Percentiles rank a stretch among this genome's conserved stretches.
Evolutionary conservation across 768 basidiomycete species (phyloP).

Genomic region (Lyophyllum shimeji): DNA sequence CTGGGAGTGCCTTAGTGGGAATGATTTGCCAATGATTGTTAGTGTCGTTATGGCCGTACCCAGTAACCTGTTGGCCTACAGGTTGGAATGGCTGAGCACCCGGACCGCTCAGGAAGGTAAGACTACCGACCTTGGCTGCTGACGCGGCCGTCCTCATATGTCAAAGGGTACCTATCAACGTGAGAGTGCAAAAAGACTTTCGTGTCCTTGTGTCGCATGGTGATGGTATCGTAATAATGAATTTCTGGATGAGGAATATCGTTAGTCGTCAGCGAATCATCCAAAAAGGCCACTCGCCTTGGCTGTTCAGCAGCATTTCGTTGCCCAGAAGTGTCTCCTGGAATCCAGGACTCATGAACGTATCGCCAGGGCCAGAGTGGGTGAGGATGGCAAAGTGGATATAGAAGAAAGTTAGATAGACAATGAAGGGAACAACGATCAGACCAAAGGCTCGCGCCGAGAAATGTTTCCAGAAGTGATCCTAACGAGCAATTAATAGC

Average conservation of each 20-base stretch:
- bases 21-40: constrained; percentile 97
- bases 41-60: constrained; percentile 88
- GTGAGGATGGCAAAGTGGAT: constrained; percentile 88
- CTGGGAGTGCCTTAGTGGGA: constrained; percentile 93
- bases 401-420: constrained; percentile 96
- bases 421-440: constrained; percentile 82
- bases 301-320: constrained; percentile 86
- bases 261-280: not conserved
- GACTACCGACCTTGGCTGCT: constrained; percentile 75
- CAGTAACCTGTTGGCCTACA: constrained; percentile 92
- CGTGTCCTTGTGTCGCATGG: constrained; percentile 88
- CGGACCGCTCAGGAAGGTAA: not conserved
- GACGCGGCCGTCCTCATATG: constrained; percentile 94
- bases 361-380: constrained; percentile 89
- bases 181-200: constrained; percentile 96
- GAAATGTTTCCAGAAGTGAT: constrained; percentile 90
- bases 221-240: constrained; percentile 87
- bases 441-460: constrained; percentile 79
- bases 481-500: constrained; percentile 41
- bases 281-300: constrained; percentile 53
- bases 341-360: constrained; percentile 97
- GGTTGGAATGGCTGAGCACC: constrained; percentile 2
- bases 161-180: constrained; percentile 84
- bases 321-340: constrained; percentile 94
- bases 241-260: constrained; percentile 62